A percentile compares a stretch with the other conserved stretches of the same genome.
phyloP scores from a whole-genome alignment of 331 rosid genomes.

The Pyrus hybrid region DNA sequence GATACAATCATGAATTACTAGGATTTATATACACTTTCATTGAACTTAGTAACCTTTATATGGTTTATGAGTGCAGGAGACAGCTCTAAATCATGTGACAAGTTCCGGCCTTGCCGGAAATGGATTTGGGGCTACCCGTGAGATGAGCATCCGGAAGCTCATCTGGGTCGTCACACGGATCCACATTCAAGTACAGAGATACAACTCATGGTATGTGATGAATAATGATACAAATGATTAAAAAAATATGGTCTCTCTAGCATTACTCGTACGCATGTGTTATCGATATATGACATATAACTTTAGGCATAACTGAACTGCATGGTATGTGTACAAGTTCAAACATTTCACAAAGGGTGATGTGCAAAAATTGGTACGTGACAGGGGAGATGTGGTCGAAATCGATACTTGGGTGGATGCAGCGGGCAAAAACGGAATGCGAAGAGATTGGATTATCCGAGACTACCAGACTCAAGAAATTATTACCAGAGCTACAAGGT shows the following conservation, averaged over 20 bases:
- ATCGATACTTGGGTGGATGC: slow-evolving; percentile 95
- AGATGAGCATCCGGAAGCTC: slow-evolving; percentile 78
- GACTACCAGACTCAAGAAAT: slow-evolving; percentile 60
- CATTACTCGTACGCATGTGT: not conserved
- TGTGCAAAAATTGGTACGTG: not conserved
- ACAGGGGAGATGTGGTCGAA: slow-evolving; percentile 88
- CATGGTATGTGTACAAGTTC: too few relatives aligned
- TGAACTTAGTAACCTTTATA: too few relatives aligned
- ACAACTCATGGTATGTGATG: slow-evolving; percentile 50
- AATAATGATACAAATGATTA: too few relatives aligned
- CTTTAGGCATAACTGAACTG: too few relatives aligned
- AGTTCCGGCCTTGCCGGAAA: slow-evolving; percentile 72
- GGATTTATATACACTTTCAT: not conserved
- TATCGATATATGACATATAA: not conserved
- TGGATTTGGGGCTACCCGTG: slow-evolving; percentile 76
- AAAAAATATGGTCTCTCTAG: not conserved
- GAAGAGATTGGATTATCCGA: slow-evolving; percentile 84
- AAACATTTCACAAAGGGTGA: not conserved
- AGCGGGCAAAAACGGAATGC: slow-evolving; percentile 88
- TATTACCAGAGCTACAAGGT: slow-evolving; percentile 85
- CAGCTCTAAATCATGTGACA: slow-evolving; percentile 78
- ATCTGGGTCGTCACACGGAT: slow-evolving; percentile 89
- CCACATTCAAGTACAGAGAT: slow-evolving; percentile 83
- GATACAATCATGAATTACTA: not conserved
- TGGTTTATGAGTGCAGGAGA: slow-evolving; percentile 40